Conservation (phyloP, 2,329 filamentous ascomycete genomes). For the Xylogone sp. region DNA sequence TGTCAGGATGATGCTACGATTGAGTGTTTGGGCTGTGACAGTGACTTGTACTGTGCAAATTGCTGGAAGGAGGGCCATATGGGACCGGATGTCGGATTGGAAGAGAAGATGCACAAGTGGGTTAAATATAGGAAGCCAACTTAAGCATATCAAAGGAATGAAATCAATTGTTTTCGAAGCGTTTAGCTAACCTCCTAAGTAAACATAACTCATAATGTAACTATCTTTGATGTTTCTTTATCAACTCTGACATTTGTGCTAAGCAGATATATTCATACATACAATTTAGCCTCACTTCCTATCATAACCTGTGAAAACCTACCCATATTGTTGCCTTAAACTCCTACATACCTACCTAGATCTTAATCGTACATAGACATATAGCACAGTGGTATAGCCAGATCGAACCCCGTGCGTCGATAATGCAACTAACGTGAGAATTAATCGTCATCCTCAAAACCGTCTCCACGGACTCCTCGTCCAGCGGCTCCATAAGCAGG, state of each 20-base stretch:
- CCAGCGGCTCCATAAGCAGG: slow-evolving; percentile 12
- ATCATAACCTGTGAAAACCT: neutral
- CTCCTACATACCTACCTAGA: neutral
- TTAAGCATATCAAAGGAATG: neutral
- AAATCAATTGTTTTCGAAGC: too few relatives aligned
- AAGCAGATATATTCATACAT: neutral
- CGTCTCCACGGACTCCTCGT: slow-evolving; percentile 17
- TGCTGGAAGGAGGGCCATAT: slow-evolving; percentile 83
- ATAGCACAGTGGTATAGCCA: neutral
- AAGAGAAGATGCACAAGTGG: slow-evolving; percentile 67
- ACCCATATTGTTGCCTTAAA: neutral
- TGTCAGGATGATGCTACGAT: slow-evolving; percentile 76
- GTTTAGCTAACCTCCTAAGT: too few relatives aligned
- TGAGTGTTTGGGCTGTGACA: slow-evolving; percentile 67
- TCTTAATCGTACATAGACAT: neutral
- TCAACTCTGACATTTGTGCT: too few relatives aligned
- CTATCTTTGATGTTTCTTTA: too few relatives aligned
- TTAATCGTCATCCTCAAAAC: slow-evolving; percentile 14
- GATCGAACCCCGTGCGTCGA: too few relatives aligned
- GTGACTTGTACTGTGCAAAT: slow-evolving; percentile 67
- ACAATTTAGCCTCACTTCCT: neutral
- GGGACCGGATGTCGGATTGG: slow-evolving; percentile 63
- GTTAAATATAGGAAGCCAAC: slow-evolving; percentile 49
- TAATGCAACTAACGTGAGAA: neutral
- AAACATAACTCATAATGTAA: too few relatives aligned